phyloP scores from a whole-genome alignment of 1,284 basidiomycete species.

The Heterobasidion occidentale region DNA sequence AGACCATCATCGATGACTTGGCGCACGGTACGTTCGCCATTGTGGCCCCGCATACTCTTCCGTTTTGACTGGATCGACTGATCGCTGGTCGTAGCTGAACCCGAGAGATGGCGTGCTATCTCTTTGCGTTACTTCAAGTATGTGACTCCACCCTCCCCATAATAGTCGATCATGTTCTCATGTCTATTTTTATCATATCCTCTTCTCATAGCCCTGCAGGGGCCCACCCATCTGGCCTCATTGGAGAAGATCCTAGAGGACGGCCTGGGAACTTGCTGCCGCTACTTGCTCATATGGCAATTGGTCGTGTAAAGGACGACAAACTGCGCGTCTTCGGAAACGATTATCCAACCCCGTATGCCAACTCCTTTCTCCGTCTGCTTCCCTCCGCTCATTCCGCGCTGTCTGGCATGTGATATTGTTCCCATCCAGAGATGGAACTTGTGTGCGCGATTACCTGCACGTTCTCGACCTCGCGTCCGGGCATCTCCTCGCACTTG shows the following conservation, averaged over 20 bases:
- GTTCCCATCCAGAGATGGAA: conserved; percentile 68
- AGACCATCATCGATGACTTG: conserved; percentile 86
- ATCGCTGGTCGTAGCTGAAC: conserved; percentile 44
- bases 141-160: conserved; percentile 18
- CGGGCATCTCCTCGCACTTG: conserved; percentile 90
- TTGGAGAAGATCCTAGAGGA: conserved; percentile 95
- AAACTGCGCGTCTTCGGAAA: conserved; percentile 93
- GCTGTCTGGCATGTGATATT: background rate
- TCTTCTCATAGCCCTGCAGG: conserved; percentile 72
- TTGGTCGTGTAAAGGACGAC: conserved; percentile 79
- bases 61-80: background rate
- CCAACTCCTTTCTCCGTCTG: background rate
- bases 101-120: conserved; percentile 69
- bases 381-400: background rate
- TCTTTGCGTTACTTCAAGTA: conserved; percentile 97
- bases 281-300: conserved; percentile 91
- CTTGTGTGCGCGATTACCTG: conserved; percentile 96
- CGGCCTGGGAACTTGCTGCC: conserved; percentile 95
- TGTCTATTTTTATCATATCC: conserved; percentile 9
- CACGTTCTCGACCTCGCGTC: conserved; percentile 94
- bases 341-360: conserved; percentile 91
- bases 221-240: conserved; percentile 91
- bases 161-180: background rate
- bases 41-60: background rate
- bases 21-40: conserved; percentile 55